Base-by-base conservation (phyloP, 1,139 yeast species). In the Pichia kudriavzevii region DNA sequence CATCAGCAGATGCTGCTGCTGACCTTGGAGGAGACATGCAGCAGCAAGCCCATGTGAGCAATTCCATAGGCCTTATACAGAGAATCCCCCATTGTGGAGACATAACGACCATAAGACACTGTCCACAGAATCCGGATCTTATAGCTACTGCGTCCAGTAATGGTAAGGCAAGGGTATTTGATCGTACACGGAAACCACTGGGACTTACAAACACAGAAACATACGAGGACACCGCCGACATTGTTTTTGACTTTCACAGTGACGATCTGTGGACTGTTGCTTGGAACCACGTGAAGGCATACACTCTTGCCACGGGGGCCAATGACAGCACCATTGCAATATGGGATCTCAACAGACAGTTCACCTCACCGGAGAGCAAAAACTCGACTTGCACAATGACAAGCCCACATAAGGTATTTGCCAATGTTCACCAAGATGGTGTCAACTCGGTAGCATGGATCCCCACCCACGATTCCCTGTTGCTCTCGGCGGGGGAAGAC, bases 101-200 rank as follows among this genome's bases (percentile, higher is more conserved):
- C 28, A 64, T 88, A 34, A 84, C 87, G 52, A 67, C 83, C 45
- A 95, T 95, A 2, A 71, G 94, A 28, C 79, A 74, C 55, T 75
- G 81, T 73, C 95, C 96, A 0, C 81, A 77, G 46, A 72, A 80
- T 47, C 69, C 85, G 4, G 71, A 69, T 36, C 58, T 80, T 1
- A 72, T 87, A 7, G 94, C 94, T 3, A 76, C 95, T 0, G 74
- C 85, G 42, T 44, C 52, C 5, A 45, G 50, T 30, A 27, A 38
- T 6, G 61, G 61, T 7, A 23, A 32, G 11, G 44, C 50, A 4
- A 43, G 43, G 3, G 54, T 73, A 4, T 72, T 65, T 46, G 75
- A 73, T 49, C 53, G 79, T 40, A 72, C 79, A 2, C 69, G 67
- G 42, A 75, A 69, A 45, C 63, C 75, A 7, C 12, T 1, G 14